Evolutionary conservation across 1,139 yeast genomes (phyloP).

Genomic region (Hansenula lynferdii): DNA sequence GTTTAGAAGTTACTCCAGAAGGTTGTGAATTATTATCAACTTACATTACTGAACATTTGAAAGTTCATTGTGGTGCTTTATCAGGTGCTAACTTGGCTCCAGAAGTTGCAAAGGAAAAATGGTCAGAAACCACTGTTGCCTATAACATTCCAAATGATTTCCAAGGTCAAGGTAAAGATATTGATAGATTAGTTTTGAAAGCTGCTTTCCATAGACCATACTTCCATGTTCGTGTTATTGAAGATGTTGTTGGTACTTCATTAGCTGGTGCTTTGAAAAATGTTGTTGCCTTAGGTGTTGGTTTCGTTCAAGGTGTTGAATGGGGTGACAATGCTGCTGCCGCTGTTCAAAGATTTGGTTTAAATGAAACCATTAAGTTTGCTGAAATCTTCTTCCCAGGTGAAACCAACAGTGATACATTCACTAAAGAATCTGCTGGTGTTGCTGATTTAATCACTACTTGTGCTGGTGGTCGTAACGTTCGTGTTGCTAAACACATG

Average conservation of each 20-base stretch:
- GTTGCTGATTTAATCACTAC: slow-evolving; percentile 91
- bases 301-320: slow-evolving; percentile 85
- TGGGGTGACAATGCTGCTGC: slow-evolving; percentile 96
- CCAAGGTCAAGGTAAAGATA: slow-evolving; percentile 63
- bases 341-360: slow-evolving; percentile 86
- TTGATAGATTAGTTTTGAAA: slow-evolving; percentile 56
- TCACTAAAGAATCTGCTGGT: slow-evolving; percentile 85
- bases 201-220: slow-evolving; percentile 83
- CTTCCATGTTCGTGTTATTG: slow-evolving; percentile 80
- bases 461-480: slow-evolving; percentile 88
- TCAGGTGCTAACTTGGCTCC: slow-evolving; percentile 90
- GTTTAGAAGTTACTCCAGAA: slow-evolving; percentile 69
- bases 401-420: slow-evolving; percentile 42
- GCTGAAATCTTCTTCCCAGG: slow-evolving; percentile 60
- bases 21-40: slow-evolving; percentile 75
- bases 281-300: slow-evolving; percentile 85
- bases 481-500: slow-evolving; percentile 74
- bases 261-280: slow-evolving; percentile 89
- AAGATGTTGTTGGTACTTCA: slow-evolving; percentile 84
- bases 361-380: slow-evolving; percentile 73
- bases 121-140: slow-evolving; percentile 90
- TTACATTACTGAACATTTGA: slow-evolving; percentile 65
- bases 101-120: slow-evolving; percentile 82
- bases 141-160: slow-evolving; percentile 64
- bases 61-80: slow-evolving; percentile 81